Conservation (phyloP, 768 basidiomycete genomes). For the Boletus pseudopeckii region DNA sequence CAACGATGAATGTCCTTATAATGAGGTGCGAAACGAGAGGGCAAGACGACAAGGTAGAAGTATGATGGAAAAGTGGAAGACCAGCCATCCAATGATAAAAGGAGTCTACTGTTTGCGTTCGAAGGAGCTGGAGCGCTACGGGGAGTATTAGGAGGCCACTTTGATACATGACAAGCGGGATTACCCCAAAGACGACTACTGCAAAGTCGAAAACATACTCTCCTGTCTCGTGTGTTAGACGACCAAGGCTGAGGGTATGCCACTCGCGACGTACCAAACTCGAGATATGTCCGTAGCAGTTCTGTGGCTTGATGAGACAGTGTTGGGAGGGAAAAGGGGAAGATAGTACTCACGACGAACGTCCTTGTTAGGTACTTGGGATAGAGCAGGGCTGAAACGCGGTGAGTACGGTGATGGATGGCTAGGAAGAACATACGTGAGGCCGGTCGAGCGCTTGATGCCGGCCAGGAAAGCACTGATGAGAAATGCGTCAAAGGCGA, state of each 20-base stretch:
- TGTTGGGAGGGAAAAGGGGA: neutral
- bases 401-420: neutral
- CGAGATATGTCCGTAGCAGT: constrained; percentile 71
- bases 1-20: neutral
- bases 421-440: constrained; percentile 58
- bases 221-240: constrained; percentile 39
- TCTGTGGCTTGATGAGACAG: constrained; percentile 40
- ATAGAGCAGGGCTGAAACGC: constrained; percentile 58
- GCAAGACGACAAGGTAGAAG: neutral
- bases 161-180: neutral
- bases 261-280: constrained; percentile 54
- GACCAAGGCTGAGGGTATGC: neutral
- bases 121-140: constrained; percentile 69
- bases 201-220: constrained; percentile 88
- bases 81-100: neutral
- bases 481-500: constrained; percentile 75
- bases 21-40: neutral
- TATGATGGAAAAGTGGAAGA: neutral
- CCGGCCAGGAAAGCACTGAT: constrained; percentile 82
- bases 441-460: constrained; percentile 76
- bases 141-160: constrained; percentile 1
- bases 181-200: constrained; percentile 77
- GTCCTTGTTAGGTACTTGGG: constrained; percentile 84
- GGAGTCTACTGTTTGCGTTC: constrained; percentile 42
- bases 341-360: constrained; percentile 62